Conservation (phyloP, 2,329 filamentous ascomycete genomes). For the Aspergillus sp. region DNA sequence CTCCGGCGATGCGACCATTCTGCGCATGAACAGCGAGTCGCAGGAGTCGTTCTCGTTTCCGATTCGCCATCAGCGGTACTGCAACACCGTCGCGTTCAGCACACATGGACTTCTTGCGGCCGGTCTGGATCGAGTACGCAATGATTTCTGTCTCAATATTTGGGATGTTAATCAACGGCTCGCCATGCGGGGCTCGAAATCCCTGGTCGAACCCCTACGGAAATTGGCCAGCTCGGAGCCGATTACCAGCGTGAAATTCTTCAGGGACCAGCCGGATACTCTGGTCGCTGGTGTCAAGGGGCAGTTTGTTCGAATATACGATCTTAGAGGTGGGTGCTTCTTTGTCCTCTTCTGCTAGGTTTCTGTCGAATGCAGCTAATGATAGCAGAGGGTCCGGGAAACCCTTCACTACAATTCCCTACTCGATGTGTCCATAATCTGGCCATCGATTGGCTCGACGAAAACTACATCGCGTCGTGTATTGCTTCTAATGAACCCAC, state of each 20-base stretch:
- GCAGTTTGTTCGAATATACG: conserved; percentile 60
- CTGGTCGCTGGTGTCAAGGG: conserved; percentile 60
- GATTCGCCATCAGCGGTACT: conserved; percentile 61
- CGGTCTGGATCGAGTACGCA: conserved; percentile 61
- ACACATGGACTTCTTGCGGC: conserved; percentile 56
- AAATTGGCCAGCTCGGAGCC: conserved; percentile 61
- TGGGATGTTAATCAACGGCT: conserved; percentile 58
- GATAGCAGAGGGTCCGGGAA: conserved; percentile 32
- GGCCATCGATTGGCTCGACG: conserved; percentile 61
- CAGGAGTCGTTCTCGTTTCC: conserved; percentile 52
- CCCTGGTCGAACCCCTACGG: conserved; percentile 50
- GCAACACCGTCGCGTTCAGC: conserved; percentile 63
- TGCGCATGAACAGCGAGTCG: conserved; percentile 53
- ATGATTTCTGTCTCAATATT: conserved; percentile 63
- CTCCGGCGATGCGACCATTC: conserved; percentile 59
- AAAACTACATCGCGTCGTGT: conserved; percentile 64
- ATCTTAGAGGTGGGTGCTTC: conserved; percentile 53
- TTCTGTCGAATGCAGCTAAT: conserved; percentile 4
- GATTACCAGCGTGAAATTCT: conserved; percentile 65
- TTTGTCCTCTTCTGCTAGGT: not conserved
- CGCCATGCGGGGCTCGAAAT: conserved; percentile 31
- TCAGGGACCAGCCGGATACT: conserved; percentile 58
- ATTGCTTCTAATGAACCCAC: conserved; percentile 53
- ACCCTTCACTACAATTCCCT: conserved; percentile 47
- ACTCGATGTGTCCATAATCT: conserved; percentile 63